Evolutionary conservation across 2,329 filamentous ascomycete species (phyloP).

Genomic region (Chaetomium globosum): DNA sequence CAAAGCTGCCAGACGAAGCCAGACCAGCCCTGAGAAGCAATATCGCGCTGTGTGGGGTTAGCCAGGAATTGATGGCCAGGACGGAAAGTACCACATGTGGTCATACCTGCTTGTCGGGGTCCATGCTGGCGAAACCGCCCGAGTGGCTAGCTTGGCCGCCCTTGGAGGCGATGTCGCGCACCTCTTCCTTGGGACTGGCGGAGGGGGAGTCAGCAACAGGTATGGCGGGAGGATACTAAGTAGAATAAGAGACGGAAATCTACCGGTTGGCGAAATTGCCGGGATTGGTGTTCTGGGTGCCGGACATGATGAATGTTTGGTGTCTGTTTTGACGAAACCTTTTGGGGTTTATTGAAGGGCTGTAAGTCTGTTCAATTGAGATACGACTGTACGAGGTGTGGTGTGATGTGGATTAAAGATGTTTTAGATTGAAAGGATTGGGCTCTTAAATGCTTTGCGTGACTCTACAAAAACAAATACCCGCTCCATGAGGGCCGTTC

Average conservation of each 20-base stretch:
- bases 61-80: not conserved
- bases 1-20: constrained; percentile 57
- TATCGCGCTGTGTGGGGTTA: constrained; percentile 48
- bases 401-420: not conserved
- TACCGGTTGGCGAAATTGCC: constrained; percentile 47
- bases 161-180: constrained; percentile 48
- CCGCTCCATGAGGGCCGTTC: not conserved
- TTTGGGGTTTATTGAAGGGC: not conserved
- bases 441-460: not conserved
- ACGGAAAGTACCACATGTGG: too few species aligned
- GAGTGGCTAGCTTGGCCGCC: constrained; percentile 46
- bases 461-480: not conserved
- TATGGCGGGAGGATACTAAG: not conserved
- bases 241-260: not conserved
- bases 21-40: constrained; percentile 59
- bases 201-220: not conserved
- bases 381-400: not conserved
- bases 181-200: constrained; percentile 49
- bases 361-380: not conserved
- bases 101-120: constrained; percentile 41
- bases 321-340: not conserved
- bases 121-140: constrained; percentile 48
- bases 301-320: constrained; percentile 31
- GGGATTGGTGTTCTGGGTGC: constrained; percentile 40
- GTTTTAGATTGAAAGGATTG: not conserved